A percentile compares a stretch with the other conserved stretches of the same genome.
These are phyloP conservation scores for Nannizzia gypsea DNA, from an alignment of 2,329 filamentous ascomycete species.

Conservation along the genomic window DNA sequence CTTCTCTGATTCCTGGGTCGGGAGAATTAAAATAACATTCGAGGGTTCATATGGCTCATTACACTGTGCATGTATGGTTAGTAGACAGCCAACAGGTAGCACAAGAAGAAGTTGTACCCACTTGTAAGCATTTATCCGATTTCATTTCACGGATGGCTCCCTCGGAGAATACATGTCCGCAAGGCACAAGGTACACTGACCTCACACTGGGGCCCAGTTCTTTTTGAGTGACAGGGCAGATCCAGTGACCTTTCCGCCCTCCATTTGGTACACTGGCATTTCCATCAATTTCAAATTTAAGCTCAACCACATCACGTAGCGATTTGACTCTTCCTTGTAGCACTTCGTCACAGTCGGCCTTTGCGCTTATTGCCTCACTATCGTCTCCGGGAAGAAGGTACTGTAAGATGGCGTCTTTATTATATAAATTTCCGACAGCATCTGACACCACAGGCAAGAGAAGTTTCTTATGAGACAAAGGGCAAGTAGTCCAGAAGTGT, in stretches of 20 bases:
- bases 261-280: slow-evolving; percentile 29
- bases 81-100: background rate
- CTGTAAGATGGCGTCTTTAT: slow-evolving; percentile 79
- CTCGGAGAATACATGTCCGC: slow-evolving; percentile 88
- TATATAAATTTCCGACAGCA: slow-evolving; percentile 73
- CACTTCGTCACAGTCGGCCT: slow-evolving; percentile 50
- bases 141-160: slow-evolving; percentile 71
- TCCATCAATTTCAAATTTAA: slow-evolving; percentile 56
- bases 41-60: slow-evolving; percentile 58
- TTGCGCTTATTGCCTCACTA: slow-evolving; percentile 40
- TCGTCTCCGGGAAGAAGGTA: slow-evolving; percentile 48
- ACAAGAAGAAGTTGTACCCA: slow-evolving; percentile 20
- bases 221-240: slow-evolving; percentile 81
- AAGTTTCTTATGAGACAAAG: slow-evolving; percentile 68
- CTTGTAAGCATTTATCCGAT: slow-evolving; percentile 48
- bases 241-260: slow-evolving; percentile 46
- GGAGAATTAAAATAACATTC: slow-evolving; percentile 73
- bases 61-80: slow-evolving; percentile 44
- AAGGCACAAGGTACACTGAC: slow-evolving; percentile 83
- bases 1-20: slow-evolving; percentile 58
- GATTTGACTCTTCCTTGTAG: slow-evolving; percentile 57
- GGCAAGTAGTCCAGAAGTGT: slow-evolving; percentile 78
- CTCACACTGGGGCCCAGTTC: slow-evolving; percentile 67
- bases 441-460: slow-evolving; percentile 72
- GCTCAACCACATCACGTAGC: slow-evolving; percentile 73